phyloP scores from a whole-genome alignment of 257 asterid species.

The Nicotiana tomentosiformis region DNA sequence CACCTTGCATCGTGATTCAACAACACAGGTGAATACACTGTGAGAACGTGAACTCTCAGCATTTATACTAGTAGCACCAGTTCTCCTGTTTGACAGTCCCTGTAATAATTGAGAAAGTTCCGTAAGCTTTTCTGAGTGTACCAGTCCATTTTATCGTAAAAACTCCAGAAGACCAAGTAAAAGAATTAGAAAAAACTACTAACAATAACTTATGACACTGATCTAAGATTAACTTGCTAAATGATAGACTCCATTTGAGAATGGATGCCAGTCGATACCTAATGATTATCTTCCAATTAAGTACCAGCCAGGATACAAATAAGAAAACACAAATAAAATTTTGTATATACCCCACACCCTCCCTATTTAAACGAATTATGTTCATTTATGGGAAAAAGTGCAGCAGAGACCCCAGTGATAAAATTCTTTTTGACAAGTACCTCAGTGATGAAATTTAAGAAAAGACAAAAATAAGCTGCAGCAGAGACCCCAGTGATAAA shows the following conservation, averaged over 20 bases:
- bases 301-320: background rate
- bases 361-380: background rate
- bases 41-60: constrained; percentile 99
- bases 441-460: background rate
- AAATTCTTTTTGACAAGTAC: background rate
- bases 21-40: constrained; percentile 94
- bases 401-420: background rate
- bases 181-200: background rate
- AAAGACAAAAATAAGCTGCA: background rate
- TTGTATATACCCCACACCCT: background rate
- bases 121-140: background rate
- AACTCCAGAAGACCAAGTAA: background rate
- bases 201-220: background rate
- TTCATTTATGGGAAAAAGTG: background rate
- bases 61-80: constrained; percentile 83
- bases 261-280: background rate
- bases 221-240: background rate
- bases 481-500: too few relatives aligned
- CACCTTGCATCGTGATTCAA: constrained; percentile 98
- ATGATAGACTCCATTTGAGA: background rate
- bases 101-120: constrained; percentile 23
- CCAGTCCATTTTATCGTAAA: background rate
- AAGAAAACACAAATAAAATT: background rate
- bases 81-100: constrained; percentile 93
- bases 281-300: background rate